Evolutionary conservation across 192 early-diverging fungal genomes (phyloP).

Genomic region (Dissophora globulifera): DNA sequence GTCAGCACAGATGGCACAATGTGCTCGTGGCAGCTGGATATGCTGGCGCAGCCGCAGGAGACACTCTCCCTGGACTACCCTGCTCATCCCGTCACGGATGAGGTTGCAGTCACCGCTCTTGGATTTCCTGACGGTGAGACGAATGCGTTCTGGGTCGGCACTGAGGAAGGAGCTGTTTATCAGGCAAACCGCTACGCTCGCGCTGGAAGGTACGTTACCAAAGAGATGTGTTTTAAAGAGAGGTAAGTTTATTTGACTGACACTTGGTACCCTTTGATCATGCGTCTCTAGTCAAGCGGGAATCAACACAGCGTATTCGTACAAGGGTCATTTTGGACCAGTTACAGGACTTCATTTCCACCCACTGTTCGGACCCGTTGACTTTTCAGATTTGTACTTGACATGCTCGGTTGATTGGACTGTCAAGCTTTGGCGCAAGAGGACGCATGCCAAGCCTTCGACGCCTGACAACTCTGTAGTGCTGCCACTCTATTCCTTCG

Average conservation of each 20-base stretch:
- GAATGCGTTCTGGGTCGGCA: conserved; percentile 93
- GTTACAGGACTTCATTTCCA: conserved; percentile 94
- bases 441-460: conserved; percentile 62
- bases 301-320: conserved; percentile 86
- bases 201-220: conserved; percentile 79
- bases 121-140: conserved; percentile 95
- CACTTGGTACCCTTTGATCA: not conserved
- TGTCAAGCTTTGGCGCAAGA: conserved; percentile 92
- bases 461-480: conserved; percentile 64
- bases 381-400: conserved; percentile 93
- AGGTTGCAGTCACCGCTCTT: conserved; percentile 91
- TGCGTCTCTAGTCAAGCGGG: conserved; percentile 86
- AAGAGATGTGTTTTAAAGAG: not conserved
- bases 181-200: conserved; percentile 96
- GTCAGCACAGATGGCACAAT: conserved; percentile 96
- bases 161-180: conserved; percentile 93
- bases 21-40: conserved; percentile 97
- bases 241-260: not conserved
- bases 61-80: conserved; percentile 81
- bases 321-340: conserved; percentile 88
- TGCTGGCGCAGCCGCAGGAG: conserved; percentile 97
- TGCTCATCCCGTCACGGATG: conserved; percentile 85
- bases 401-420: conserved; percentile 98
- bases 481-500: conserved; percentile 85
- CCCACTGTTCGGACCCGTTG: conserved; percentile 78